Base-by-base conservation (phyloP, 345 rosid species). In the Pistacia integerrima region DNA sequence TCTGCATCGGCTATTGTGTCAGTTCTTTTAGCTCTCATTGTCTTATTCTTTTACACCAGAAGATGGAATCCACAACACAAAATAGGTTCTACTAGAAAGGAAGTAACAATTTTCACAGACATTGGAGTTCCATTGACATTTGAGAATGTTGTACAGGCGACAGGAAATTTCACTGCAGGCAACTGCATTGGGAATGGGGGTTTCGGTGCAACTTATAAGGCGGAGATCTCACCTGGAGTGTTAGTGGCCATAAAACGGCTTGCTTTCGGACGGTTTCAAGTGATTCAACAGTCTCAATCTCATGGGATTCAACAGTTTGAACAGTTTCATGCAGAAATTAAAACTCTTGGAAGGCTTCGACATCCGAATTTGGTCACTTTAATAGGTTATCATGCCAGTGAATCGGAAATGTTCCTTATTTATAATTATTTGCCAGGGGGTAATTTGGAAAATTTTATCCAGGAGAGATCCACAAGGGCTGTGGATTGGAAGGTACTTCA, bases 401-500 rank as follows among this genome's bases (percentile, higher is more conserved):
- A 88, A 73, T 80, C 85, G 0, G 87, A 88, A 76, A 88, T 86
- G 92, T 88, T 88, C 75, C 87, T 88, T 41, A 73, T 88, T 61
- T 88, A 88, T 77, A 88, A 88, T 70, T 88, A 85, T 75, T 77
- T 88, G 73, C 90, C 92, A 0, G 90, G 90, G 52, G 92, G 92
- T 49, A 88, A 88, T 65, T 69, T 88, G 74, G 90, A 88, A 62
- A 83, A 82, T 75, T 88, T 88, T 65, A 88, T 88, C 64, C 88
- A 86, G 72, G 87, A 86, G 33, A 78, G 92, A 78, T 82, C 92
- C 12, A 81, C 82, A 1, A 75, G 85, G 55, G 75, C 82, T 65
- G 87, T 87, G 62, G 83, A 90, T 49, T 95, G 98, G 98, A 87
- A 85, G 80, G 67, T 85, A 51, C 89, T 95, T 77, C 92, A 95